phyloP scores from a whole-genome alignment of 75 land plant genomes.

The Cryptomeria japonica region DNA sequence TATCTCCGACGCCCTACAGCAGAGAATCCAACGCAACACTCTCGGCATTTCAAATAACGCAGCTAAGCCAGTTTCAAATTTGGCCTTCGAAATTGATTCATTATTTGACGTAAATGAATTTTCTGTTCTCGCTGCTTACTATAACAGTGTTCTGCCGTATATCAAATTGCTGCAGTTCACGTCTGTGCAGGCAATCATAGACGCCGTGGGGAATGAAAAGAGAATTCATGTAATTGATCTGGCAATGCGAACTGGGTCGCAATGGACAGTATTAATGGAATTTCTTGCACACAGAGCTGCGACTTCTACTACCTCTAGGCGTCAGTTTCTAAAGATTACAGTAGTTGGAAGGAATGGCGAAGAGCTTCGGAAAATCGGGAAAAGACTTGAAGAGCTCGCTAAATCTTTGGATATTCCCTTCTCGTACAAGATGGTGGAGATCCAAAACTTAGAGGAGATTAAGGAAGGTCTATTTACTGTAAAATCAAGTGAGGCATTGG shows the following conservation, averaged over 20 bases:
- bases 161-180: slow-evolving; percentile 9
- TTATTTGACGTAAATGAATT: background rate
- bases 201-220: background rate
- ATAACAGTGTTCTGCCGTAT: background rate
- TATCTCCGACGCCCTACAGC: background rate
- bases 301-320: too few relatives aligned
- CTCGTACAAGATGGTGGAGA: too few relatives aligned
- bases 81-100: background rate
- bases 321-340: too few relatives aligned
- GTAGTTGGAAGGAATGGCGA: too few relatives aligned
- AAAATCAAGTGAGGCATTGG: too few relatives aligned
- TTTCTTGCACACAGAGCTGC: slow-evolving; percentile 8
- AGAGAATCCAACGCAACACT: background rate
- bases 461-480: too few relatives aligned
- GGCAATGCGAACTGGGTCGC: slow-evolving; percentile 19
- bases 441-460: too few relatives aligned
- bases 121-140: background rate
- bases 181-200: slow-evolving; percentile 25
- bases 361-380: too few relatives aligned
- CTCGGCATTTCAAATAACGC: background rate
- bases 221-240: slow-evolving; percentile 29
- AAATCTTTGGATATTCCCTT: too few relatives aligned
- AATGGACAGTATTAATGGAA: slow-evolving; percentile 24
- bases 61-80: background rate
- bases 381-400: too few relatives aligned